Conservation (phyloP, 2,329 filamentous ascomycete species). For the Talaromyces funiculosus region DNA sequence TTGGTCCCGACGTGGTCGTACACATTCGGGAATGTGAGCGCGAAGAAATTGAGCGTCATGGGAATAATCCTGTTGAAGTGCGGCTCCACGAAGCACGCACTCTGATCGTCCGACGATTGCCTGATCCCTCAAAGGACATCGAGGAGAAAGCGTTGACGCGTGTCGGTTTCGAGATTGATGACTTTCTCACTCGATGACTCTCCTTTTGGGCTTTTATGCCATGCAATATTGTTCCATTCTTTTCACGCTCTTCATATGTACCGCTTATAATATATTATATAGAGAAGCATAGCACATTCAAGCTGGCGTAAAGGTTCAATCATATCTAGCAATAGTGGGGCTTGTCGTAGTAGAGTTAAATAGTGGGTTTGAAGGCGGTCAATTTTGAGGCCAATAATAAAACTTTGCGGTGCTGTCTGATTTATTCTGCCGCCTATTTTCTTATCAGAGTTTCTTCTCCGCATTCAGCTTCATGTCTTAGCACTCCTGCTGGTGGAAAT, state of each 20-base stretch:
- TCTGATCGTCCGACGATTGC: slow-evolving; percentile 49
- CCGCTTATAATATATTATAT: neutral
- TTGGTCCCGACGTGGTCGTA: slow-evolving; percentile 63
- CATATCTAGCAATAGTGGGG: neutral
- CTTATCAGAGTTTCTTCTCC: slow-evolving; percentile 6
- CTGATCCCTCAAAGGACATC: slow-evolving; percentile 36
- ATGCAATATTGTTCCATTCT: neutral
- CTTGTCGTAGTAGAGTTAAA: neutral
- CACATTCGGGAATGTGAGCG: slow-evolving; percentile 39
- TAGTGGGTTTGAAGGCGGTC: neutral
- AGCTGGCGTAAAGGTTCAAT: neutral
- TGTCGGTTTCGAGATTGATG: slow-evolving; percentile 79
- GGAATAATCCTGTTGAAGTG: slow-evolving; percentile 51
- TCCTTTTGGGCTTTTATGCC: neutral
- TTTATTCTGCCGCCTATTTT: slow-evolving; percentile 6
- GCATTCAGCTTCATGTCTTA: neutral
- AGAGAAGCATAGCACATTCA: slow-evolving; percentile 1
- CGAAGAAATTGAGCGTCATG: slow-evolving; percentile 38
- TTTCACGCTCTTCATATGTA: neutral
- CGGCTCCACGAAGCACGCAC: slow-evolving; percentile 43
- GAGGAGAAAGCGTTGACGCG: slow-evolving; percentile 67
- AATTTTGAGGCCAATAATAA: neutral
- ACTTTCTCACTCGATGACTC: slow-evolving; percentile 53
- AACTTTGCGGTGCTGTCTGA: neutral
- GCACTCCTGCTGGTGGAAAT: neutral